A percentile compares a stretch with the other conserved stretches of the same genome.
phyloP scores from a whole-genome alignment of 2,329 filamentous ascomycete species.

The Setomelanomma holmii region DNA sequence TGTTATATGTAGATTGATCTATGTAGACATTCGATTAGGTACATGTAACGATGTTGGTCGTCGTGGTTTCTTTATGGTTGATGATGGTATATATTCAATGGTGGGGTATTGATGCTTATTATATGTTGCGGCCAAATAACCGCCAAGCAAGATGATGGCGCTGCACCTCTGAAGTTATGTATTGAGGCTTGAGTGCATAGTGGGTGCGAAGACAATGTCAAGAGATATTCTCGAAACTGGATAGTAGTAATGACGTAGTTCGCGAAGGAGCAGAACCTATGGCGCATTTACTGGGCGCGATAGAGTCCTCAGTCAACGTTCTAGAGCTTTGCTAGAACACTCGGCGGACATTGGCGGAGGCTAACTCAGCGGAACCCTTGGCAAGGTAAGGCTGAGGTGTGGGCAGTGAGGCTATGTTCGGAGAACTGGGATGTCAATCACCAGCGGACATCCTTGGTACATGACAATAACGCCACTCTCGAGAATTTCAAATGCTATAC shows the following conservation, averaged over 20 bases:
- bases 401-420: background rate
- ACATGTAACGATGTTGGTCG: slow-evolving; percentile 8
- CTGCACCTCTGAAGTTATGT: slow-evolving; percentile 9
- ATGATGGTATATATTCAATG: background rate
- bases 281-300: background rate
- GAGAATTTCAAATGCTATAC: background rate
- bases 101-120: slow-evolving; percentile 3
- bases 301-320: slow-evolving; percentile 8
- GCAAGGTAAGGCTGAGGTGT: slow-evolving; percentile 7
- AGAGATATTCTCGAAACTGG: slow-evolving; percentile 11
- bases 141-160: slow-evolving; percentile 14
- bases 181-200: slow-evolving; percentile 16
- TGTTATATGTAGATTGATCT: slow-evolving; percentile 19
- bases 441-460: slow-evolving; percentile 20
- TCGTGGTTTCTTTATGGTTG: background rate
- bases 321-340: slow-evolving; percentile 15
- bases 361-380: slow-evolving; percentile 18
- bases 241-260: slow-evolving; percentile 22
- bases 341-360: slow-evolving; percentile 9
- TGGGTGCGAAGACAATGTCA: slow-evolving; percentile 11
- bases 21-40: slow-evolving; percentile 24
- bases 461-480: slow-evolving; percentile 20
- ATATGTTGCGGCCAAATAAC: slow-evolving; percentile 4
- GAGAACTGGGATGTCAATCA: slow-evolving; percentile 8
- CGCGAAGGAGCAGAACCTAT: slow-evolving; percentile 2